These are phyloP conservation scores for Waltiozyma sp. DNA, from an alignment of 1,139 yeast species.

Conservation along the genomic window DNA sequence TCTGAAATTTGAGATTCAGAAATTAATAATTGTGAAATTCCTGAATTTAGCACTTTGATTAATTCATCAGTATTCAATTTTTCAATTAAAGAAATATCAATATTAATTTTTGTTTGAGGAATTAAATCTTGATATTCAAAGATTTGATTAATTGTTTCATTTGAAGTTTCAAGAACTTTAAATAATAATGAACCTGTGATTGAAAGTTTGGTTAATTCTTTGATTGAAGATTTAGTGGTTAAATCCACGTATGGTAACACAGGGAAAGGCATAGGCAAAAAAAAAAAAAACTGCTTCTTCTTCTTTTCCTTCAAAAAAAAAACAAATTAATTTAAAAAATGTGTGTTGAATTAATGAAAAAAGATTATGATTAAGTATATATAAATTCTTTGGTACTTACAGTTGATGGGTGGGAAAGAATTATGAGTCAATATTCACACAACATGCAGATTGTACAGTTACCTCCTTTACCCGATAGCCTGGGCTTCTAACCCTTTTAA, in stretches of 20 bases:
- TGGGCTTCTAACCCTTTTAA: no score
- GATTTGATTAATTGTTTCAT: constrained; percentile 4
- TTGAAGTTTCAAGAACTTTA: constrained; percentile 8
- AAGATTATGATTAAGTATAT: no score
- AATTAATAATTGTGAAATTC: constrained; percentile 46
- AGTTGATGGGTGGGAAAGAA: no score
- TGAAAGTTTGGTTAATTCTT: constrained; percentile 9
- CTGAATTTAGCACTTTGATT: constrained; percentile 54
- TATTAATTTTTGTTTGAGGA: constrained; percentile 6
- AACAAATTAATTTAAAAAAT: no score
- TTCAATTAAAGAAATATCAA: constrained; percentile 7
- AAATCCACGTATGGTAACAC: constrained; percentile 14
- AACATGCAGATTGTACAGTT: no score
- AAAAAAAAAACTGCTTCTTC: no score
- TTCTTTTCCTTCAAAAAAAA: no score
- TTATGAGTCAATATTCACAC: no score
- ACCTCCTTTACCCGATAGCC: no score
- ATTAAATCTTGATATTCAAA: constrained; percentile 2
- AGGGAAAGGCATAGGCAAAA: constrained; percentile 18
- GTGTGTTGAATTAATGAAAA: no score
- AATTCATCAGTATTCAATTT: constrained; percentile 31
- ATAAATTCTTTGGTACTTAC: no score
- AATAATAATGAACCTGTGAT: constrained; percentile 16
- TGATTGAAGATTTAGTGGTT: background rate
- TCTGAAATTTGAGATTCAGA: constrained; percentile 24